Evolutionary conservation across 768 basidiomycete species (phyloP), one percentile per base, ranked within the genome.

Genomic region (Amanita muscaria): DNA sequence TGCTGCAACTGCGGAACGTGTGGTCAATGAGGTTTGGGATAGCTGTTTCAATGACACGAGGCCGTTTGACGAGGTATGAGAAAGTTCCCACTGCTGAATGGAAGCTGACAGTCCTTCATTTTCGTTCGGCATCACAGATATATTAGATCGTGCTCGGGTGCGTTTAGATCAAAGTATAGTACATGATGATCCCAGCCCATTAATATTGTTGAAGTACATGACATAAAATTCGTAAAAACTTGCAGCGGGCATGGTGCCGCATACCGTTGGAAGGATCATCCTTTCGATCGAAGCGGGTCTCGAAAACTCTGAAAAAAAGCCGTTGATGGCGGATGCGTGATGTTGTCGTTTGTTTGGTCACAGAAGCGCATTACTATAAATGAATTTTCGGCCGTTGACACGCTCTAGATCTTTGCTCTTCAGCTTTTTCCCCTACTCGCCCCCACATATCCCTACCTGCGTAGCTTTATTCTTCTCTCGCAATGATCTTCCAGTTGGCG

Each of bases 11-110:
- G 94, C 93, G 10, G 90, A 92, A 60, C 74, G 76, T 46, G 91
- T 81, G 1, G 93, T 98, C 36, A 96, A 97, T 52, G 88, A 96
- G 60, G 94, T 94, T 25, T 99, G 88, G 86, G 91, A 91, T 56
- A 91, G 88, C 53, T 99, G 94, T 62, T 92, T 88, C 64, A 82
- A 76, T 29, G 96, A 98, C 59, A 97, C 93, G 5, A 67, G 94
- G 50, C 94, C 96, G 7, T 99, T 97, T 60, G 96, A 99, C 61
- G 93, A 98, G 83, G 90, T 89, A 54, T 44, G 59, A 12, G 12
- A 4, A 4, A n/a, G n/a, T n/a, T n/a, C n/a, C n/a, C n/a, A n/a
- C n/a, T n/a, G n/a, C n/a, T n/a, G n/a, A n/a, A n/a, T n/a, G n/a
- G n/a, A n/a, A n/a, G n/a, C n/a, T n/a, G n/a, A n/a, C n/a, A n/a